These are phyloP conservation scores for Ustilago lituana DNA, from an alignment of 1,284 basidiomycete species.

Conservation along the genomic window DNA sequence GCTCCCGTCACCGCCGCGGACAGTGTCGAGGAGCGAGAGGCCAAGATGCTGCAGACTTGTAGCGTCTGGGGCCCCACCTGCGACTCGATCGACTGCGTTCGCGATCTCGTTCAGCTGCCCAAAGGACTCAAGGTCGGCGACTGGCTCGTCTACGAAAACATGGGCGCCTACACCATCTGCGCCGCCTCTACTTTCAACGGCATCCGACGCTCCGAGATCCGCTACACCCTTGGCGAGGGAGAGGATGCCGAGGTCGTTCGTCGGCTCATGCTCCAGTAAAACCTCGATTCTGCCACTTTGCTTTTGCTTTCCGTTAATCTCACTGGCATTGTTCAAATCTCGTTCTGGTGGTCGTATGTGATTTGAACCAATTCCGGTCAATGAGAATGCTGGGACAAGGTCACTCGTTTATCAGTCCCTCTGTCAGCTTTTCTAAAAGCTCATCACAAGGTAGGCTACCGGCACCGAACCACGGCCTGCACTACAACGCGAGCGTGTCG, in stretches of 20 bases:
- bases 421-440: too few relatives aligned
- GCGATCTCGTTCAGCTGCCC: constrained; percentile 57
- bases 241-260: constrained; percentile 32
- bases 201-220: constrained; percentile 66
- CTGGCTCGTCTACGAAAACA: constrained; percentile 89
- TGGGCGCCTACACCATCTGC: constrained; percentile 93
- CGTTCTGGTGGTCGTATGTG: too few relatives aligned
- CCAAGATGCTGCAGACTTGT: constrained; percentile 68
- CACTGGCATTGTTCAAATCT: not conserved
- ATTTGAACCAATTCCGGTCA: too few relatives aligned
- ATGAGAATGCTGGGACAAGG: too few relatives aligned
- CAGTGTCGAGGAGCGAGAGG: constrained; percentile 38
- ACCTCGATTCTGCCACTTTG: not conserved
- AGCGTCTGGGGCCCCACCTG: constrained; percentile 78
- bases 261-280: constrained; percentile 33
- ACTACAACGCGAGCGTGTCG: too few relatives aligned
- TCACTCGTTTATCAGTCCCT: too few relatives aligned
- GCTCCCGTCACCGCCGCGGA: constrained; percentile 10
- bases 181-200: constrained; percentile 90
- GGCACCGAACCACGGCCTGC: too few relatives aligned
- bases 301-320: not conserved
- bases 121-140: constrained; percentile 73
- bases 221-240: constrained; percentile 68
- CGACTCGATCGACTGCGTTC: constrained; percentile 81
- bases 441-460: too few relatives aligned